Evolutionary conservation across 352 stramenopile species (phyloP).

Genomic region (Phytopythium montanum): DNA sequence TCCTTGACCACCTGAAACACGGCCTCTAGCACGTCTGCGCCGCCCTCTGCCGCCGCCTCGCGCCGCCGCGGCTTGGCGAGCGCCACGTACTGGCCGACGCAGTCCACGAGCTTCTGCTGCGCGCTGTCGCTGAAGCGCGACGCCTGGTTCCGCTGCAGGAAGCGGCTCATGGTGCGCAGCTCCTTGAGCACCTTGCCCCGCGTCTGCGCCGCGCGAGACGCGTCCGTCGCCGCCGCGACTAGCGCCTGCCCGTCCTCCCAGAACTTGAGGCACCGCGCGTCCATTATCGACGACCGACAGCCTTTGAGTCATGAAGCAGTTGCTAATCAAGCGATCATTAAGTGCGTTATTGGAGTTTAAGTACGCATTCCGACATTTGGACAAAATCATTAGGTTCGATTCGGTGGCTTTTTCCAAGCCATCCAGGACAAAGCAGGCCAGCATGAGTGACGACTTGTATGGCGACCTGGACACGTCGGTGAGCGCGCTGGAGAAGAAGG

Average conservation of each 20-base stretch:
- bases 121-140: slow-evolving; percentile 73
- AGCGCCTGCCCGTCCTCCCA: slow-evolving; percentile 68
- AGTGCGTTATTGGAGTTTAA: too few species aligned
- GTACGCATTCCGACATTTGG: too few species aligned
- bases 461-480: slow-evolving; percentile 80
- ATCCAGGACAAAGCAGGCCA: not conserved
- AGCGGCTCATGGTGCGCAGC: slow-evolving; percentile 66
- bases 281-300: slow-evolving; percentile 22
- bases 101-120: slow-evolving; percentile 76
- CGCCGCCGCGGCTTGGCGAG: slow-evolving; percentile 40
- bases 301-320: too few species aligned
- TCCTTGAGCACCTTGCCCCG: slow-evolving; percentile 68
- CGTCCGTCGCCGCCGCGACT: slow-evolving; percentile 20
- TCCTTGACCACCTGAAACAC: slow-evolving; percentile 75
- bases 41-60: slow-evolving; percentile 11
- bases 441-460: slow-evolving; percentile 58
- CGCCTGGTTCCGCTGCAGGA: slow-evolving; percentile 77
- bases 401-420: too few species aligned
- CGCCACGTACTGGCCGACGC: slow-evolving; percentile 60
- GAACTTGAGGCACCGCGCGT: slow-evolving; percentile 70
- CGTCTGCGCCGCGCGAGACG: slow-evolving; percentile 21
- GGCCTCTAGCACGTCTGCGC: slow-evolving; percentile 45
- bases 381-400: too few species aligned
- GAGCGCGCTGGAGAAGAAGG: slow-evolving; percentile 60
- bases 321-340: too few species aligned